Evolutionary conservation across 2,329 filamentous ascomycete species (phyloP).

Genomic region (Beauveria rudraprayagi): DNA sequence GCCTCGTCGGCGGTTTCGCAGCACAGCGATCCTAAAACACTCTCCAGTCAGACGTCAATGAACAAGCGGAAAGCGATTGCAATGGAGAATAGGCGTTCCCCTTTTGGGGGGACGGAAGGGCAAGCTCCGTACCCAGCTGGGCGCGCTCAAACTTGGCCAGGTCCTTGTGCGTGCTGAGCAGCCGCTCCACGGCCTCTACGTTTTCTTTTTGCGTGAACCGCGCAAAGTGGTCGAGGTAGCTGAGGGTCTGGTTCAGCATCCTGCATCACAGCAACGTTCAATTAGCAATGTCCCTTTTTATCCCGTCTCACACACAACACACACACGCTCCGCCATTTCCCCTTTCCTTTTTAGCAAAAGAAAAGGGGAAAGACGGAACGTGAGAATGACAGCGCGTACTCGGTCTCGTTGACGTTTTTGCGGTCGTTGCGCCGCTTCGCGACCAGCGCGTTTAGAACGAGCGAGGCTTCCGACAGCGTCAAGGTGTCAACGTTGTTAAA

Average conservation of each 20-base stretch:
- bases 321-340: not conserved
- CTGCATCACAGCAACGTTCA: conserved; percentile 27
- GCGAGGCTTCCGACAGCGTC: conserved; percentile 82
- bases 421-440: conserved; percentile 70
- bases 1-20: conserved; percentile 92
- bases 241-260: conserved; percentile 78
- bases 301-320: too few relatives aligned
- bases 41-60: not conserved
- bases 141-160: conserved; percentile 89
- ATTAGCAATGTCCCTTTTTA: not conserved
- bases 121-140: conserved; percentile 62
- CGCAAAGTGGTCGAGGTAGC: conserved; percentile 90
- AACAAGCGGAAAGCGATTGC: not conserved
- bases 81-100: too few relatives aligned
- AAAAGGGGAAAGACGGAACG: not conserved
- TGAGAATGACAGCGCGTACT: conserved; percentile 44
- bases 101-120: too few relatives aligned
- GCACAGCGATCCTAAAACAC: conserved; percentile 67
- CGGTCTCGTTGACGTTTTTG: conserved; percentile 77
- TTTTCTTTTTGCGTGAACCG: conserved; percentile 95
- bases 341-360: not conserved
- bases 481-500: conserved; percentile 88
- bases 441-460: conserved; percentile 85
- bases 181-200: conserved; percentile 84
- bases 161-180: conserved; percentile 70